A percentile compares a stretch with the other conserved stretches of the same genome.
Conservation (phyloP, 129 eudicot species). For the Artemisia tridentata region DNA sequence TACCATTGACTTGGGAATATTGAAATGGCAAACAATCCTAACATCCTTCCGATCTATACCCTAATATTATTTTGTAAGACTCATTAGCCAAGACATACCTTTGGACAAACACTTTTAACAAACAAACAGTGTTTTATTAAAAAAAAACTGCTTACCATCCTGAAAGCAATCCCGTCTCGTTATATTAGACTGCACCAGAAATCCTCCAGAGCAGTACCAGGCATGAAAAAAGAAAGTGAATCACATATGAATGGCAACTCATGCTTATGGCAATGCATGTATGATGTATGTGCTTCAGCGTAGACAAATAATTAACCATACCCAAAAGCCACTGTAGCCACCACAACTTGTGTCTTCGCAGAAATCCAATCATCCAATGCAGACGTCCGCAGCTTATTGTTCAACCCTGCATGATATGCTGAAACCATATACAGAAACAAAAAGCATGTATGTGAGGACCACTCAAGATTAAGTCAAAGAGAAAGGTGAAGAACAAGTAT, state of each 20-base stretch:
- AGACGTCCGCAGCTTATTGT: slow-evolving; percentile 77
- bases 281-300: background rate
- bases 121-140: background rate
- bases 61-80: slow-evolving; percentile 33
- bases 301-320: slow-evolving; percentile 32
- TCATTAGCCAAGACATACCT: slow-evolving; percentile 8
- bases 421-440: slow-evolving; percentile 24
- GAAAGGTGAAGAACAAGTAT: background rate
- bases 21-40: slow-evolving; percentile 88
- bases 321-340: slow-evolving; percentile 99
- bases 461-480: slow-evolving; percentile 19
- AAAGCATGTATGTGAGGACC: slow-evolving; percentile 15
- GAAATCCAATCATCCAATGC: slow-evolving; percentile 95
- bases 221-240: slow-evolving; percentile 14
- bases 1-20: slow-evolving; percentile 97
- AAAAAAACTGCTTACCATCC: slow-evolving; percentile 99
- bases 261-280: slow-evolving; percentile 16
- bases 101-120: background rate
- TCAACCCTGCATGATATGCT: slow-evolving; percentile 98
- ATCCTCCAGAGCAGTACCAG: slow-evolving; percentile 41
- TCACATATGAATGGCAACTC: slow-evolving; percentile 13
- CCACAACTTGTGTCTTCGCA: slow-evolving; percentile 81
- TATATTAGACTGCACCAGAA: slow-evolving; percentile 31
- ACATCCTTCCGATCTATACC: slow-evolving; percentile 97
- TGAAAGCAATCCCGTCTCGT: slow-evolving; percentile 43